Base-by-base conservation (phyloP, 306 rosid genomes). In the Malus sylvestris region DNA sequence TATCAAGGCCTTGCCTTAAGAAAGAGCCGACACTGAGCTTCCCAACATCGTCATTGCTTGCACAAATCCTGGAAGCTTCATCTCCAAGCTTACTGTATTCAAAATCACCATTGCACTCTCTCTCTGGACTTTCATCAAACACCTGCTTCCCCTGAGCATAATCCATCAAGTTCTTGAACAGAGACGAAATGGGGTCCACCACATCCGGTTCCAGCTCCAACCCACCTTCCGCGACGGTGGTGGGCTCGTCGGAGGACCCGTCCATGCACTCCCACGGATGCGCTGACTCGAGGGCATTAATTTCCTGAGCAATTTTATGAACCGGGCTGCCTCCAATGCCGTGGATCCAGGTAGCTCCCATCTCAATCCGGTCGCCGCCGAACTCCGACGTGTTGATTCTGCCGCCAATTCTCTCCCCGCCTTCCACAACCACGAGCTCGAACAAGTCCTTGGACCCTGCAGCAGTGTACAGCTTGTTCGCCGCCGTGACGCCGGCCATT, bases 311-410 rank as follows among this genome's bases (percentile, higher is more conserved):
- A 45, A 95, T 91, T 72, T 87, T 79, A 83, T 92, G 85, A 75
- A 95, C 76, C 35, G 99, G 99, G 71, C 99, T 95, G 29, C 89
- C 95, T 10, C 84, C 90, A 86, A 89, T 95, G 76, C 99, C 99
- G 71, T 95, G 99, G 90, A 95, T 95, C 99, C 99, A 95, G 51
- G 99, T 95, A 66, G 99, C 99, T 27, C 99, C 99, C 96, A 92
- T 89, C 90, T 95, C 99, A 69, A 95, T 89, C 38, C 82, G 76
- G 88, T 90, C 96, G 67, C 99, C 97, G 68, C 96, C 96, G 71
- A 95, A 95, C 86, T 92, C 97, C 0, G 88, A 86, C 33, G 97
- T 88, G 91, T 85, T 90, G 74, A 95, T 90, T 88, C 99, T 89
- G 59, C 99, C 99, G 3, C 99, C 99, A 74, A 95, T 82, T 76